Percentiles rank a stretch among this genome's conserved stretches.
Conservation (phyloP, 352 stramenopile species). For the Hyaloperonospora arabidopsidis region DNA sequence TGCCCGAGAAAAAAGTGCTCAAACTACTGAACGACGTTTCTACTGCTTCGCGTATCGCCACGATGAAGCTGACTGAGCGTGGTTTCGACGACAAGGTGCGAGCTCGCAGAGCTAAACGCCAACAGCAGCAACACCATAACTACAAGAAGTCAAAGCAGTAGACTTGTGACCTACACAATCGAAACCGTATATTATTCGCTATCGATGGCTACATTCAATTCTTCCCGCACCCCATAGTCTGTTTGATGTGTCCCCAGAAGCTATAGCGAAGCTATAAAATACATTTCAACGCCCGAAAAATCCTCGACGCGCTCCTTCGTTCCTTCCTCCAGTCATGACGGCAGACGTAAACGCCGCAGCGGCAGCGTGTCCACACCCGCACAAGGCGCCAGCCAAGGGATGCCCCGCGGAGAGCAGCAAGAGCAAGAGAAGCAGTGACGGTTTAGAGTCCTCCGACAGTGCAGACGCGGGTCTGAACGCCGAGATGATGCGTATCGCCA, state of each 20-base stretch:
- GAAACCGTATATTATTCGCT: too few species aligned
- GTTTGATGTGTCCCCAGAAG: constrained; percentile 1
- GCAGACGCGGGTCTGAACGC: constrained; percentile 34
- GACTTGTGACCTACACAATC: background rate
- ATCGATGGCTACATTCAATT: too few species aligned
- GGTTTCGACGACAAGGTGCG: constrained; percentile 84
- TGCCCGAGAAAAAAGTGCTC: constrained; percentile 90
- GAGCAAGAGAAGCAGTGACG: constrained; percentile 4
- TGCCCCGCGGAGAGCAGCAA: constrained; percentile 17
- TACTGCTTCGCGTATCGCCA: constrained; percentile 89
- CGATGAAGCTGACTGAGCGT: constrained; percentile 86
- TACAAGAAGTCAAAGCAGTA: constrained; percentile 19
- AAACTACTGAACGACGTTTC: constrained; percentile 92
- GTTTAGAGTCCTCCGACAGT: constrained; percentile 14
- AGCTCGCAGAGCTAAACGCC: constrained; percentile 60
- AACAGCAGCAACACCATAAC: constrained; percentile 43
- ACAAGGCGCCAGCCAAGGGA: constrained; percentile 8
- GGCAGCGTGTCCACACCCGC: constrained; percentile 39
- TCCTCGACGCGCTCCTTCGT: too few species aligned
- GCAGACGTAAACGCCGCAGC: constrained; percentile 63
- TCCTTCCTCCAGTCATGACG: constrained; percentile 33
- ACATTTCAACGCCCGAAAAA: too few species aligned
- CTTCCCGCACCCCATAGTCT: too few species aligned
- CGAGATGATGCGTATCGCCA: constrained; percentile 52
- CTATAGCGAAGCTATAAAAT: too few species aligned